phyloP scores from a whole-genome alignment of 768 basidiomycete genomes.

The Russula sp. region DNA sequence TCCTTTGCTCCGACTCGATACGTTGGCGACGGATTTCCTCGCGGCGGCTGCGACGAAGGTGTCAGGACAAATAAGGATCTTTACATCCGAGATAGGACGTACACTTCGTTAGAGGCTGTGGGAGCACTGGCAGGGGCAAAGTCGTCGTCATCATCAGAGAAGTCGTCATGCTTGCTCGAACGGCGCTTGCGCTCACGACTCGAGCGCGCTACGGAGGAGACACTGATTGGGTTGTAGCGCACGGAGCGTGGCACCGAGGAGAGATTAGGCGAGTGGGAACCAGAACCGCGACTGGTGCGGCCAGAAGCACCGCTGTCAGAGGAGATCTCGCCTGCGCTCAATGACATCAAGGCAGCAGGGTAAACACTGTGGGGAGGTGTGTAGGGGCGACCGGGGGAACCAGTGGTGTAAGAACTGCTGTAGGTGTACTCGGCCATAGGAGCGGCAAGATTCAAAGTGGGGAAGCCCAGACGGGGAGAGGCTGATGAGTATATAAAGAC shows the following conservation, averaged over 20 bases:
- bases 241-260: slow-evolving; percentile 66
- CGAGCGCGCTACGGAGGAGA: slow-evolving; percentile 42
- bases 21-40: slow-evolving; percentile 88
- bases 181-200: slow-evolving; percentile 39
- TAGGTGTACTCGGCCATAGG: slow-evolving; percentile 56
- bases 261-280: slow-evolving; percentile 46
- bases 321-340: slow-evolving; percentile 63
- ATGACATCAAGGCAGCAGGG: slow-evolving; percentile 63
- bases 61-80: background rate
- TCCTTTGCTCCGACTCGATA: slow-evolving; percentile 89
- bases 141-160: slow-evolving; percentile 70
- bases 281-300: slow-evolving; percentile 60
- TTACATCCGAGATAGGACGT: slow-evolving; percentile 24
- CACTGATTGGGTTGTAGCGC: slow-evolving; percentile 66
- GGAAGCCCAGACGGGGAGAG: slow-evolving; percentile 58
- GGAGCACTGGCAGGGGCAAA: slow-evolving; percentile 49
- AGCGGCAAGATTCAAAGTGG: slow-evolving; percentile 49
- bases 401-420: slow-evolving; percentile 47
- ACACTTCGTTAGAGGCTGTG: slow-evolving; percentile 46
- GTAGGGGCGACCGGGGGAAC: slow-evolving; percentile 53
- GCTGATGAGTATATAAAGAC: slow-evolving; percentile 19
- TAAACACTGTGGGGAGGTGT: slow-evolving; percentile 66
- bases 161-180: slow-evolving; percentile 44
- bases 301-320: slow-evolving; percentile 60
- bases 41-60: slow-evolving; percentile 47